Conservation (phyloP, 1,284 basidiomycete species). For the Apiotrichum domesticum region DNA sequence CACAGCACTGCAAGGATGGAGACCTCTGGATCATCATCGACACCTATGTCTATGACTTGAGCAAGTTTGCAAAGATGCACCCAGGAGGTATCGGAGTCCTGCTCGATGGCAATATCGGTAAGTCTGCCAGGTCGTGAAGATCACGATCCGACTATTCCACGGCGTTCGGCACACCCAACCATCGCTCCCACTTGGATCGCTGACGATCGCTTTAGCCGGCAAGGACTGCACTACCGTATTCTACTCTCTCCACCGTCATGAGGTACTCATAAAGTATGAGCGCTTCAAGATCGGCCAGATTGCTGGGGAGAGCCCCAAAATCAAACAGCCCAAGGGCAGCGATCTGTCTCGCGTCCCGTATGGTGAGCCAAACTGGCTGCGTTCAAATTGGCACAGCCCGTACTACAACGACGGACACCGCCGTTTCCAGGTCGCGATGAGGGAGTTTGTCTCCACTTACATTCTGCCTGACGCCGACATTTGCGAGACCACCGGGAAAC, state of each 20-base stretch:
- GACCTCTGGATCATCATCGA: conserved; percentile 79
- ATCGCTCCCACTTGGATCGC: not conserved
- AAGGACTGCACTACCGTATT: conserved; percentile 80
- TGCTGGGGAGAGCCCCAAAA: conserved; percentile 56
- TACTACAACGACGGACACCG: conserved; percentile 67
- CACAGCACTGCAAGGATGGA: conserved; percentile 68
- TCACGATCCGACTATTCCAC: too few relatives aligned
- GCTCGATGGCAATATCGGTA: conserved; percentile 65
- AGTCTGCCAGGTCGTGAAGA: not conserved
- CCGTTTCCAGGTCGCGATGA: conserved; percentile 43
- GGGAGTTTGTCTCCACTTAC: conserved; percentile 55
- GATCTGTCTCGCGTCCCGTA: conserved; percentile 62
- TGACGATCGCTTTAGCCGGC: conserved; percentile 52
- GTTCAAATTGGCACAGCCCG: conserved; percentile 58
- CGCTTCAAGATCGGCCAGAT: conserved; percentile 66
- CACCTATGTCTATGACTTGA: conserved; percentile 71
- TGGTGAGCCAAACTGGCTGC: conserved; percentile 82
- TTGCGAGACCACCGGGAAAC: conserved; percentile 70
- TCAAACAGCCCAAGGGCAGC: conserved; percentile 55
- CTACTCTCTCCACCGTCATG: conserved; percentile 72
- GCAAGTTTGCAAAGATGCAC: conserved; percentile 69
- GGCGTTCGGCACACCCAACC: too few relatives aligned
- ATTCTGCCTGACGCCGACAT: conserved; percentile 53
- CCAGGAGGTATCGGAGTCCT: conserved; percentile 76
- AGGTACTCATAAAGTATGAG: conserved; percentile 68